Evolutionary conservation across 2,329 filamentous ascomycete species (phyloP).

Genomic region (Colletotrichum gloeosporioides): DNA sequence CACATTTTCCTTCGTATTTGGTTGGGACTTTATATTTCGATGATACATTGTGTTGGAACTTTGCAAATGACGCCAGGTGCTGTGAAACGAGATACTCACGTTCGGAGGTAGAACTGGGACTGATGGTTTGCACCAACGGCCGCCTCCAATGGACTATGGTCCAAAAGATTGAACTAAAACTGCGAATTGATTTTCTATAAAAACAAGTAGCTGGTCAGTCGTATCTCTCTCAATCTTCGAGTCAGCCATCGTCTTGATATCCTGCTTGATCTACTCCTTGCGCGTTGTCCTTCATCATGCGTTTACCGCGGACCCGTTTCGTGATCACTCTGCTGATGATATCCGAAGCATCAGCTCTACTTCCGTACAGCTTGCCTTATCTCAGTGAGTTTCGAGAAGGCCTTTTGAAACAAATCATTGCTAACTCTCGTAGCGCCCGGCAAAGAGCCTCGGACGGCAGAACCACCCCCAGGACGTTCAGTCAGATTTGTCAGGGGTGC

Average conservation of each 20-base stretch:
- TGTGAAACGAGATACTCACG: background rate
- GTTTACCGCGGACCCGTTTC: background rate
- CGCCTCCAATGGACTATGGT: background rate
- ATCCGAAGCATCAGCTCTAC: background rate
- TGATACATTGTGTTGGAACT: background rate
- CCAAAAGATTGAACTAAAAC: background rate
- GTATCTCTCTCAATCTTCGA: background rate
- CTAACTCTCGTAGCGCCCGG: background rate
- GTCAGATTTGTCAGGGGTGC: background rate
- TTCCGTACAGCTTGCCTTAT: background rate
- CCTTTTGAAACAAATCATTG: background rate
- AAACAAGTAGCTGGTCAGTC: background rate
- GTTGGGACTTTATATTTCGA: background rate
- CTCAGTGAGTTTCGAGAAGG: background rate
- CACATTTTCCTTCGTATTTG: background rate
- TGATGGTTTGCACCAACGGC: background rate
- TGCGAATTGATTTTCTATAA: background rate
- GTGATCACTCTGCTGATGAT: background rate
- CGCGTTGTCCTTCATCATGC: background rate
- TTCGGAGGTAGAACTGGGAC: background rate
- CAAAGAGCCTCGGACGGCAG: background rate
- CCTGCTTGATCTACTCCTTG: background rate
- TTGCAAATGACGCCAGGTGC: background rate
- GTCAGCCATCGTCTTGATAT: background rate
- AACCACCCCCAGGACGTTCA: background rate